A percentile compares a stretch with the other conserved stretches of the same genome.
Evolutionary conservation across 768 basidiomycete genomes (phyloP).

Genomic region (Pleurotus cornucopiae): DNA sequence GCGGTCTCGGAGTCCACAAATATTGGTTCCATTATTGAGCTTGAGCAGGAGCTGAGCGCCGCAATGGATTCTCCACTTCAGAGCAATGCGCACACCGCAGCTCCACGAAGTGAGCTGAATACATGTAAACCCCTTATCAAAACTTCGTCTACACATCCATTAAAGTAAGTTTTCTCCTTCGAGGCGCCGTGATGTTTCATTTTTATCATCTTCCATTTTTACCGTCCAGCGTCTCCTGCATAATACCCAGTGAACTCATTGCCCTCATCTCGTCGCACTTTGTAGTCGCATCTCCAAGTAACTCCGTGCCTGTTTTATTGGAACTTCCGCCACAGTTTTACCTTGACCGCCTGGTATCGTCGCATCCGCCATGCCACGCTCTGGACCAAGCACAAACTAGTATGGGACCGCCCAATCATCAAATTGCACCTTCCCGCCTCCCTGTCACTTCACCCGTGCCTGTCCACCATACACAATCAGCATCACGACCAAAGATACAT

Average conservation of each 20-base stretch:
- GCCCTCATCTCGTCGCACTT: slow-evolving; percentile 48
- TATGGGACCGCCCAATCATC: not conserved
- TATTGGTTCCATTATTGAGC: slow-evolving; percentile 15
- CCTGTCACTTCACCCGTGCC: not conserved
- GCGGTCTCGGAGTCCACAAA: slow-evolving; percentile 20
- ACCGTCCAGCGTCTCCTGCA: slow-evolving; percentile 49
- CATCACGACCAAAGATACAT: not conserved
- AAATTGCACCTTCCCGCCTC: not conserved
- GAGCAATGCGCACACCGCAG: slow-evolving; percentile 4
- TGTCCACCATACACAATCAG: not conserved
- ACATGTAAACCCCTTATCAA: slow-evolving; percentile 36
- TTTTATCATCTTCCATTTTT: not conserved
- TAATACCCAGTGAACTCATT: slow-evolving; percentile 58
- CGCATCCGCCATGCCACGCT: slow-evolving; percentile 16
- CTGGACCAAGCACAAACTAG: slow-evolving; percentile 5
- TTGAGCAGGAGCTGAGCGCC: slow-evolving; percentile 47
- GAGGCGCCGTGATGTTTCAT: too few species aligned
- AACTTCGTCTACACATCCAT: slow-evolving; percentile 78
- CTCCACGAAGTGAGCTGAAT: slow-evolving; percentile 7
- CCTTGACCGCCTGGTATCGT: slow-evolving; percentile 35
- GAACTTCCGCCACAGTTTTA: slow-evolving; percentile 39
- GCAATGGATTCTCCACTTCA: slow-evolving; percentile 47
- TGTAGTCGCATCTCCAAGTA: slow-evolving; percentile 19
- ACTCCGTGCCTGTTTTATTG: slow-evolving; percentile 36
- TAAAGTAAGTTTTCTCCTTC: slow-evolving; percentile 56